Base-by-base conservation (phyloP, 345 rosid genomes). In the Cochlearia excelsa region DNA sequence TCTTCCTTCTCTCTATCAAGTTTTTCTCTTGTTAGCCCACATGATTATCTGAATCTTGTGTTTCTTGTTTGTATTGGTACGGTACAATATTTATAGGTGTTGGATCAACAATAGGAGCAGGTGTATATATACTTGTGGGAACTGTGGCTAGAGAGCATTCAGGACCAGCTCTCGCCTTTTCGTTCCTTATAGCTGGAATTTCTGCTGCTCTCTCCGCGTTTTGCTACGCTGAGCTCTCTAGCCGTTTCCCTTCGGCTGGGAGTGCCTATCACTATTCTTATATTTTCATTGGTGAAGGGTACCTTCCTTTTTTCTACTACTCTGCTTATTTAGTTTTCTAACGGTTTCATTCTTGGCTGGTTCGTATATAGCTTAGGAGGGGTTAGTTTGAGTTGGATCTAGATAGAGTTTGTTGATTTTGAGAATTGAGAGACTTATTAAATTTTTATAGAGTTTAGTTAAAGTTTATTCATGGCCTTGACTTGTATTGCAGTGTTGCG, bases 111-210 rank as follows among this genome's bases (percentile, higher is more conserved):
- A 88, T 92, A 40, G 98, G 98, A 65, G 98, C 98, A 70, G 98
- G 98, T 64, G 96, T 92, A 33, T 92, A 92, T 72, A 84, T 92
- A 46, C 95, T 92, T 40, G 95, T 92, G n/a, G 98, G 96, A 65
- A 88, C 98, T n/a, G 98, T 88, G 40, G 98, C 98, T 9, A 81
- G 98, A 75, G 98, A 92, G 84, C 96, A 86, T 66, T 77, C 95
- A 3, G 98, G 98, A 72, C 98, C 98, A 2, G 88, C 98, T 38
- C 87, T 92, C 3, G 71, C 96, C 40, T 67, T 92, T 51, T 92
- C 98, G 0, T 92, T 92, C 61, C 82, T 92, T 8, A 81, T 88
- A 44, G 98, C 98, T 78, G 98, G 96, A 62, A 76, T 84, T 35
- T 91, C 98, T 1, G 90, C 98, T 28, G 95, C 93, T 6, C 95